These are phyloP conservation scores for Oenanthe sinensis DNA, from an alignment of 129 eudicot species.

Conservation along the genomic window DNA sequence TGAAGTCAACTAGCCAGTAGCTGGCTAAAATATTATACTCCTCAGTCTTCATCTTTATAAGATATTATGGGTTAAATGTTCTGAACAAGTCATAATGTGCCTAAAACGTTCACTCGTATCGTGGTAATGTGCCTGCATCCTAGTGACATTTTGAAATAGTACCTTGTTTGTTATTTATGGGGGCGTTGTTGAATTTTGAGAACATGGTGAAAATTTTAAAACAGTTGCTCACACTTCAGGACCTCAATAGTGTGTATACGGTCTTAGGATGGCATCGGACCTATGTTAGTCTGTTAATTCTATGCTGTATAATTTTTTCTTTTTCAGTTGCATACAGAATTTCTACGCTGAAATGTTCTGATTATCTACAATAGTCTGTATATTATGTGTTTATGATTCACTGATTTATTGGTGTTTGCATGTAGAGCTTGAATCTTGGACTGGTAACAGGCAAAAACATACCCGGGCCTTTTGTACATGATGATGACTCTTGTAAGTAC, in stretches of 20 bases:
- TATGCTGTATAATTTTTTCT: no score
- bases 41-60: neutral
- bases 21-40: neutral
- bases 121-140: no score
- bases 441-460: neutral
- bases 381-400: neutral
- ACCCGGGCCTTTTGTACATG: no score
- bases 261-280: no score
- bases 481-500: neutral
- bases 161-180: no score
- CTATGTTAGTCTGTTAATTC: no score
- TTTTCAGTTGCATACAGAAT: neutral
- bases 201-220: no score
- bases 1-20: neutral
- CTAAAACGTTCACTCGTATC: no score
- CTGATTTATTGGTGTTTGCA: neutral
- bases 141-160: no score
- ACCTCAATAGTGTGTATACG: no score
- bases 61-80: neutral
- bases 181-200: no score
- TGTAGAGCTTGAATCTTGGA: neutral
- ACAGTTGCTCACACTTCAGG: no score
- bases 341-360: neutral
- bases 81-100: neutral
- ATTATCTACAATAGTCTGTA: neutral